phyloP scores from a whole-genome alignment of 805 yeast genomes.

The Dipodascus albidus region DNA sequence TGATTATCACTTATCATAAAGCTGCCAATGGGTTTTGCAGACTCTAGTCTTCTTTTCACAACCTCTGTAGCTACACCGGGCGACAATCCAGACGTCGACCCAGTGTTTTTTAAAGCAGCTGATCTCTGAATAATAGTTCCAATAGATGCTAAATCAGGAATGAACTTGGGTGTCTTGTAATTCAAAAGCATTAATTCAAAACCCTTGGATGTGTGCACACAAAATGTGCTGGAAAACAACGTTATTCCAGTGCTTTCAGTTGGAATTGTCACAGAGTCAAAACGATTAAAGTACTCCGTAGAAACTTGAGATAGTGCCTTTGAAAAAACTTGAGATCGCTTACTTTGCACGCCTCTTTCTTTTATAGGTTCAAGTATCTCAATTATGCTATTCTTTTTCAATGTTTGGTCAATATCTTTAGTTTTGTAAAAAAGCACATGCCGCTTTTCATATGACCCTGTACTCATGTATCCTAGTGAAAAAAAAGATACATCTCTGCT shows the following conservation, averaged over 20 bases:
- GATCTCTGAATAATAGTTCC: constrained; percentile 2
- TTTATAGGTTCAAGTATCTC: constrained; percentile 43
- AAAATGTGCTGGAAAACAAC: constrained; percentile 52
- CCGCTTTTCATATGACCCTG: constrained; percentile 33
- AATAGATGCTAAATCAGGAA: constrained; percentile 34
- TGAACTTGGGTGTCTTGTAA: constrained; percentile 41
- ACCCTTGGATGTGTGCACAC: constrained; percentile 56
- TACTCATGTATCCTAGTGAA: constrained; percentile 49
- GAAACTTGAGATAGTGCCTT: constrained; percentile 13
- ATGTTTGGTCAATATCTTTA: constrained; percentile 36
- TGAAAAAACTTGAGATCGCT: constrained; percentile 18
- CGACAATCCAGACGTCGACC: neutral
- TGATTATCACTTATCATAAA: constrained; percentile 43
- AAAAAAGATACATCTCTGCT: constrained; percentile 43
- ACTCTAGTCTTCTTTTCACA: constrained; percentile 30
- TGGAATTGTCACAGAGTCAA: constrained; percentile 38
- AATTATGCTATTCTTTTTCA: constrained; percentile 32
- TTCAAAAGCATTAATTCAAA: constrained; percentile 55
- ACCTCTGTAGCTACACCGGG: constrained; percentile 18
- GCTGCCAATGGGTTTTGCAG: constrained; percentile 45
- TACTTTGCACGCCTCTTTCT: constrained; percentile 21
- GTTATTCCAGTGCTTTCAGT: constrained; percentile 52
- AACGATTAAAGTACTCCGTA: constrained; percentile 33
- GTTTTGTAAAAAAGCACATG: constrained; percentile 47
- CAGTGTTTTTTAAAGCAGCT: neutral